These are phyloP conservation scores for Collybiopsis luxurians DNA, from an alignment of 768 basidiomycete genomes.

Conservation along the genomic window DNA sequence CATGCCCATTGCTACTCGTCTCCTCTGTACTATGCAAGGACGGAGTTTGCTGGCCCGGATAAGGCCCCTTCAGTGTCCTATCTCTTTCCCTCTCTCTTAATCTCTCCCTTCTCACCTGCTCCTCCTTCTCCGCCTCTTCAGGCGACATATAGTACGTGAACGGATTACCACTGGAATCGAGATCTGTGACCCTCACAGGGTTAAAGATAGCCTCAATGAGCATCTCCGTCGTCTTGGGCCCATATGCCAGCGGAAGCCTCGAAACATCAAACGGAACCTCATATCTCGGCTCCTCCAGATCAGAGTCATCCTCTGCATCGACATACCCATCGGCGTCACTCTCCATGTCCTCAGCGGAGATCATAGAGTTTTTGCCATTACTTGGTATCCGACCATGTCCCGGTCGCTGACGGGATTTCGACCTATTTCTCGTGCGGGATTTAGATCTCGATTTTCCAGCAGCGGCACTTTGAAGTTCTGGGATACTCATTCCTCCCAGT, in stretches of 20 bases:
- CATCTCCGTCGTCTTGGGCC: constrained; percentile 64
- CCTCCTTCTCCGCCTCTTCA: constrained; percentile 1
- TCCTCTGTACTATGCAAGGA: constrained; percentile 2
- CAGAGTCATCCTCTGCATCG: neutral
- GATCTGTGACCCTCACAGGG: constrained; percentile 47
- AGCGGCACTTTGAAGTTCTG: constrained; percentile 1
- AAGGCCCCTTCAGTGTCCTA: neutral
- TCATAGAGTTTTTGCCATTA: neutral
- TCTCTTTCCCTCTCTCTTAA: neutral
- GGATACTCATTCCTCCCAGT: constrained; percentile 21
- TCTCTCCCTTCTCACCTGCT: neutral
- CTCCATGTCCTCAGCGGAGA: neutral
- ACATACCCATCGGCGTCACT: neutral
- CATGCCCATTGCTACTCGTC: constrained; percentile 1
- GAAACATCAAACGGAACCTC: constrained; percentile 7
- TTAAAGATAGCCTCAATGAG: constrained; percentile 83
- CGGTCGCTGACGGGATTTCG: neutral
- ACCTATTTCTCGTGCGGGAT: neutral
- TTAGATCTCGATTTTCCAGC: neutral
- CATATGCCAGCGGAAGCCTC: constrained; percentile 48
- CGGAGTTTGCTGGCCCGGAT: neutral
- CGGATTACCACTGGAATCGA: constrained; percentile 1
- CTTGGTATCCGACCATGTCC: neutral
- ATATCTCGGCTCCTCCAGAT: constrained; percentile 2
- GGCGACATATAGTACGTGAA: constrained; percentile 8